Evolutionary conservation across 176 grass and related monocot genomes (phyloP), one percentile per base, ranked within the genome.

Genomic region (Dactylis glomerata): DNA sequence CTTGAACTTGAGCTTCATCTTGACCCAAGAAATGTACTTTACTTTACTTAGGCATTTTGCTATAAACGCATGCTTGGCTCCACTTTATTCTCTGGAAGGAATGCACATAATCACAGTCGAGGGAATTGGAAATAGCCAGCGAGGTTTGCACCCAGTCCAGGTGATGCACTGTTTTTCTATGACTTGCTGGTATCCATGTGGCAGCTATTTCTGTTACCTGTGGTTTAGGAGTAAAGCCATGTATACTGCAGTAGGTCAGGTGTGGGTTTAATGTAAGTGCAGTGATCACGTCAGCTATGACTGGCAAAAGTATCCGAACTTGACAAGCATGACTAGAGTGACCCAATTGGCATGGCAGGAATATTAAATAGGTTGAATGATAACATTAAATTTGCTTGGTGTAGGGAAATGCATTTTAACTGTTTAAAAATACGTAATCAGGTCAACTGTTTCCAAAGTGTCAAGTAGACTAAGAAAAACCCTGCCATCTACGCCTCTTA

Each of bases 71-170:
- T 98, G 96, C 69, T 82, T 98, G 85, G 87, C 96, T 91, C 96
- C 93, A 32, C 91, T 98, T 80, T 98, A 98, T 88, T 95, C 93
- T 69, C 56, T 98, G 59, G 96, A 98, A 82, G 96, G 96, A 88
- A 95, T 95, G 93, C 96, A 98, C 62, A 85, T 98, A 90, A 95
- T 98, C 52, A 98, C 96, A 80, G 89, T 98, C 27, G 96, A 98
- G 83, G 96, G 96, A 86, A 81, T 98, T 86, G 96, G 93, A 85
- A 80, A 98, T 93, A 80, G 70, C 8, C 84, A 75, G 54, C 84
- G 44, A 85, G 91, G 93, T 89, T 84, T 98, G 75, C 96, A 98
- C 72, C 96, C 96, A 50, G 85, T 98, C 78, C 96, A 98, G 92
- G 96, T 98, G 79, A 85, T 75, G 24, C 45, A 47, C 24, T 77